Percentiles rank a stretch among this genome's conserved stretches.
Evolutionary conservation across 2,329 filamentous ascomycete genomes (phyloP).

Genomic region (Pyricularia grisea): DNA sequence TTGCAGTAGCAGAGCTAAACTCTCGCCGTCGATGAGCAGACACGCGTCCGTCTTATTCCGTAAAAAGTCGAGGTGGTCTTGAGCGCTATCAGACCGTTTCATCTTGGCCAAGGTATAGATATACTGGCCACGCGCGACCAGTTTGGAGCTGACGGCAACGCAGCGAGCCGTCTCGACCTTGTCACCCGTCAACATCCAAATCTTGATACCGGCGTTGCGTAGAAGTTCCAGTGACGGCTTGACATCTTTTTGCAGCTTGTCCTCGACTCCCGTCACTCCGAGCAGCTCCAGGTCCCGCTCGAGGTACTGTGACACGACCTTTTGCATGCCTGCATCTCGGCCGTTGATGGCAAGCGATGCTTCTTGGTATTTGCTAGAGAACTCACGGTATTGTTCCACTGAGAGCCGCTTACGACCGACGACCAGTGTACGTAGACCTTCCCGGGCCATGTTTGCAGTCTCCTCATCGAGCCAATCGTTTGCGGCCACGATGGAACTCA

Average conservation of each 20-base stretch:
- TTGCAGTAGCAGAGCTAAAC: constrained; percentile 70
- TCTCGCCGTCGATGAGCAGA: constrained; percentile 91
- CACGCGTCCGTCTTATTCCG: constrained; percentile 80
- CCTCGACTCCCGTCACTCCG: constrained; percentile 96
- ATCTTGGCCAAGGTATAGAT: constrained; percentile 89
- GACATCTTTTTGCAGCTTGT: constrained; percentile 91
- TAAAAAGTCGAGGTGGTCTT: constrained; percentile 82
- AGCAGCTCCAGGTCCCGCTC: constrained; percentile 86
- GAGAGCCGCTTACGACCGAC: constrained; percentile 88
- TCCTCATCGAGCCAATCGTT: constrained; percentile 99
- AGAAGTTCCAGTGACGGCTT: constrained; percentile 91
- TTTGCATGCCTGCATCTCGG: constrained; percentile 74
- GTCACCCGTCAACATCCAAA: constrained; percentile 99
- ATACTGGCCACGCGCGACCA: constrained; percentile 88
- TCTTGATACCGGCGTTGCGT: constrained; percentile 95
- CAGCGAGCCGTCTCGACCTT: constrained; percentile 97
- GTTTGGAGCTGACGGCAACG: constrained; percentile 88
- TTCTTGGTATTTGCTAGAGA: constrained; percentile 63
- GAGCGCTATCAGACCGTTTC: constrained; percentile 70
- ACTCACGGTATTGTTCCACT: constrained; percentile 68
- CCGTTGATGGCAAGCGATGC: constrained; percentile 72
- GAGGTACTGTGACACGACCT: constrained; percentile 69
- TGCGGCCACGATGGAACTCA: constrained; percentile 87
- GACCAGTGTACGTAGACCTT: constrained; percentile 87
- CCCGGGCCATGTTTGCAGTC: constrained; percentile 98